Conservation (phyloP, 83 land plant species). For the Isoetes engelmannii region DNA sequence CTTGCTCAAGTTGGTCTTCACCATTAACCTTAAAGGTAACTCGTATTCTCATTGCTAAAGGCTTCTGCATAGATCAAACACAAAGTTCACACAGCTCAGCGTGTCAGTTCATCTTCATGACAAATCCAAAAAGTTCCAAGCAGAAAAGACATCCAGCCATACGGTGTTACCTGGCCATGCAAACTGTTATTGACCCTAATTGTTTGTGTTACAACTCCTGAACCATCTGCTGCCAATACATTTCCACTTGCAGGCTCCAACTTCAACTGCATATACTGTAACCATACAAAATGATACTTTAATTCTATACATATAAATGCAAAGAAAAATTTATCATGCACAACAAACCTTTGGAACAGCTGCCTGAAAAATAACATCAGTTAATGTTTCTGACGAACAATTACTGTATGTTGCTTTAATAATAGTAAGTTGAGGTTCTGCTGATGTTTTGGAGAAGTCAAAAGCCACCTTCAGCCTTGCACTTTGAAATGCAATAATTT, state of each 20-base stretch:
- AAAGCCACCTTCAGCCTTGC: constrained; percentile 56
- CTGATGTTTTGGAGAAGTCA: constrained; percentile 66
- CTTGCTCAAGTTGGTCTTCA: constrained; percentile 73
- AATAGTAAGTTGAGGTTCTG: constrained; percentile 51
- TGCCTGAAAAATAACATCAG: constrained; percentile 86
- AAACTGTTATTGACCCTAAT: constrained; percentile 63
- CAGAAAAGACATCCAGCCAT: neutral
- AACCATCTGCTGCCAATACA: constrained; percentile 55
- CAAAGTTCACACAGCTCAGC: neutral
- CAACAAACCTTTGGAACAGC: constrained; percentile 90
- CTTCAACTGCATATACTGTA: constrained; percentile 82
- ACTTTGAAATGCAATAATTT: constrained; percentile 74
- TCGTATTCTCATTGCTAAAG: constrained; percentile 80
- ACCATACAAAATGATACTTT: neutral
- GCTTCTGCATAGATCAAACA: constrained; percentile 47
- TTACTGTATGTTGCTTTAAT: constrained; percentile 70
- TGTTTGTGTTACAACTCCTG: constrained; percentile 58
- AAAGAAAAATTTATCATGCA: neutral
- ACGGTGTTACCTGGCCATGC: constrained; percentile 75
- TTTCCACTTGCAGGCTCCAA: constrained; percentile 79
- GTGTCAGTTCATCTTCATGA: neutral
- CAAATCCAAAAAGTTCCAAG: neutral
- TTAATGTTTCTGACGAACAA: constrained; percentile 47
- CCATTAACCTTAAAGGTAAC: constrained; percentile 68
- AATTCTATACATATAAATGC: neutral